Evolutionary conservation across 371 early-diverging fungal species (phyloP), one percentile per base, ranked within the genome.

Genomic region (Mortierella sp.): DNA sequence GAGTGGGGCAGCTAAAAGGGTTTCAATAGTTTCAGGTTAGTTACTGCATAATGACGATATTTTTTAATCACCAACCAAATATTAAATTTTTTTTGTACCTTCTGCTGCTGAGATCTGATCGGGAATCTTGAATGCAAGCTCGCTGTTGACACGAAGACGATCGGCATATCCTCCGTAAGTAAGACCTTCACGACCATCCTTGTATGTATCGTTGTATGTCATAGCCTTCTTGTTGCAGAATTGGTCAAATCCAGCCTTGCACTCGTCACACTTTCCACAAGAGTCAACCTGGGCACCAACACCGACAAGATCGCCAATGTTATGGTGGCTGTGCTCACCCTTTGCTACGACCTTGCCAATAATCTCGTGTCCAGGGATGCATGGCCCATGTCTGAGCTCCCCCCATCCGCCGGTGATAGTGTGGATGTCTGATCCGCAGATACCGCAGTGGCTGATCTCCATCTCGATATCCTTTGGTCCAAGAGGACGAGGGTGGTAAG

Each of bases 281-380:
- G 88, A 78, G 28, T 84, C 84, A 32, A 85, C 85, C 69, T 92
- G 89, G 47, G 90, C 91, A 45, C 93, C 90, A 4, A 92, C 91
- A 35, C 96, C 96, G 60, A 95, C 97, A 18, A 89, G 73, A 64
- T 94, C 93, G 51, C 94, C 96, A 26, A 95, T 87, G 59, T 88
- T 78, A 58, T 89, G 60, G 8, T 83, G 81, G 9, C 91, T 92
- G 55, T 79, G 73, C 1, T 73, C 78, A 45, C 93, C 95, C 20
- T 87, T 85, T 40, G 88, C 85, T 9, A 88, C 85, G 40, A 94
- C 86, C 24, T 86, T 78, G 73, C 94, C 94, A 52, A 94, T 86
- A 24, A 94, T 91, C 83, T 94, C 94, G 75, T 95, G 96, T 30
- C 96, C 96, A 22, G 91, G 86, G n/a, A 95, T 88, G 77, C 91